Base-by-base conservation (phyloP, 345 rosid genomes). In the Euphorbia pulcherrima region DNA sequence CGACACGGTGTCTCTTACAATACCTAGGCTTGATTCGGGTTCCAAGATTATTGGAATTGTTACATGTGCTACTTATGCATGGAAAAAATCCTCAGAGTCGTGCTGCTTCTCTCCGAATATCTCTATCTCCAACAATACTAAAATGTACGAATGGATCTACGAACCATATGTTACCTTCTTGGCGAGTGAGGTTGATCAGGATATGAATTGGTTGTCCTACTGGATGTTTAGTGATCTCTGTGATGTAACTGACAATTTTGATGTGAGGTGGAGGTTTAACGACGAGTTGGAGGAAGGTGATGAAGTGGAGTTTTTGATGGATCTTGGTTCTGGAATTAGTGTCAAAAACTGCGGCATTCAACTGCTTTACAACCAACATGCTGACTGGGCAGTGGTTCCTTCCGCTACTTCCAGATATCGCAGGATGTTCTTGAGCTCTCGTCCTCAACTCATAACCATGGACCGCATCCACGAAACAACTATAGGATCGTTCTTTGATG, bases 251-350 rank as follows among this genome's bases (percentile, higher is more conserved):
- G 60, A 28, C 6, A 10, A 56, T 9, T 1, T 12, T 4, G 60
- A 56, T 23, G 6, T 6, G 60, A 5, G 39, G 27, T 56, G 60
- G 60, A 27, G 37, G 14, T 27, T 56, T 56, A 26, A 29, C 23
- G 68, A 47, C 9, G 56, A 52, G 60, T 6, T 65, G 44, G 56
- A 69, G 46, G 70, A 5, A 26, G 70, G 74, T 10, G 71, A 75
- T 44, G 35, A 40, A 20, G 57, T 65, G 28, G 40, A 29, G 2
- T 26, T 74, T 64, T 37, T 41, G 9, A 54, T 64, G 14, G 4
- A 16, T 0, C 26, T 51, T 48, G 67, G 59, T 27, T 51, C 23
- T 2, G 24, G 4, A 11, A 47, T 68, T 47, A 13, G 59, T 5
- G 23, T 46, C 2, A 68, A 30, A 16, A 51, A 11, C 50, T 67